phyloP scores from a whole-genome alignment of 2,329 filamentous ascomycete genomes.

The Podosphaera fusca region DNA sequence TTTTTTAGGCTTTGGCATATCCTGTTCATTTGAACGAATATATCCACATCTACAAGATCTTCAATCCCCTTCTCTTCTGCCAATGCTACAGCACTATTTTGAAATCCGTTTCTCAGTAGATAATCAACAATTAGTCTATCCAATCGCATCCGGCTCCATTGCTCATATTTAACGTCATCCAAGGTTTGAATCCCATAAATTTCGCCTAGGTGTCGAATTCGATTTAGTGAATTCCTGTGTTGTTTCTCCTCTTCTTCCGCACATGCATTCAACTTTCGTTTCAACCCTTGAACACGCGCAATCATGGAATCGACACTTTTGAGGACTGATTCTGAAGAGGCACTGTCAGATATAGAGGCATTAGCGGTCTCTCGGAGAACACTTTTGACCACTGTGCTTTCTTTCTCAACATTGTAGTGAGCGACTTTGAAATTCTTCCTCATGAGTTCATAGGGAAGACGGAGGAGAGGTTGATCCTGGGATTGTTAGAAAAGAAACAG shows the following conservation, averaged over 20 bases:
- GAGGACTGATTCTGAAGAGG: slow-evolving; percentile 51
- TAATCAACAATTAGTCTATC: slow-evolving; percentile 84
- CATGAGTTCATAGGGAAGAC: slow-evolving; percentile 76
- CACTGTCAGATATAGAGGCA: slow-evolving; percentile 22
- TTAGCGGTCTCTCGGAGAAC: slow-evolving; percentile 35
- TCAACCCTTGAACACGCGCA: slow-evolving; percentile 59
- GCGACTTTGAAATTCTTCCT: slow-evolving; percentile 84
- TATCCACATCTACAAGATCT: slow-evolving; percentile 69
- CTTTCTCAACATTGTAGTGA: slow-evolving; percentile 53
- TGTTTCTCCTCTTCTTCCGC: slow-evolving; percentile 61
- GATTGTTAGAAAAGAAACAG: slow-evolving; percentile 4
- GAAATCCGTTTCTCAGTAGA: slow-evolving; percentile 63
- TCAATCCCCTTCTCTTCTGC: slow-evolving; percentile 54
- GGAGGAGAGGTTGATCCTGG: slow-evolving; percentile 82
- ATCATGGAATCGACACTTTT: slow-evolving; percentile 69
- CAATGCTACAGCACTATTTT: slow-evolving; percentile 50
- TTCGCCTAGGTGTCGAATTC: slow-evolving; percentile 60
- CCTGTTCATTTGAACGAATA: slow-evolving; percentile 59
- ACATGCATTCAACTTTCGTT: slow-evolving; percentile 59
- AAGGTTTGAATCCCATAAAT: slow-evolving; percentile 60
- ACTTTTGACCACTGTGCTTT: slow-evolving; percentile 37
- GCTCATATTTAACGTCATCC: slow-evolving; percentile 81
- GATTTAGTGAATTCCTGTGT: slow-evolving; percentile 50
- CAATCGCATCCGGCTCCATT: slow-evolving; percentile 62
- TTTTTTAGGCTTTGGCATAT: slow-evolving; percentile 51